Percentiles rank a stretch among this genome's conserved stretches.
These are phyloP conservation scores for Venturia nashicola DNA, from an alignment of 2,329 filamentous ascomycete species.

Conservation along the genomic window DNA sequence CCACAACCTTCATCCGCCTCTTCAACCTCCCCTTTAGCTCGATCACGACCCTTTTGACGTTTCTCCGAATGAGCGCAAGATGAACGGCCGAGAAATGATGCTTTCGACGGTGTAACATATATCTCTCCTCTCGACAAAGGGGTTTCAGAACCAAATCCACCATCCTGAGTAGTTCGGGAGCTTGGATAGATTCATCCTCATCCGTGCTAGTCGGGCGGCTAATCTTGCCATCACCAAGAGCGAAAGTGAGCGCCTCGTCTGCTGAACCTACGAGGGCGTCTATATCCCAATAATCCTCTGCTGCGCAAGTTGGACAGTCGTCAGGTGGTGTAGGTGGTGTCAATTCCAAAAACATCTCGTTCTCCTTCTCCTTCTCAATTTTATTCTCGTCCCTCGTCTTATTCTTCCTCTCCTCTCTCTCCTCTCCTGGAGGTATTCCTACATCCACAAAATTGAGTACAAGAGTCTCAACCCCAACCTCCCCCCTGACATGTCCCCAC, in stretches of 20 bases:
- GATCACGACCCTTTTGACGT: background rate
- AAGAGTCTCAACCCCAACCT: background rate
- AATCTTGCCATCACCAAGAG: background rate
- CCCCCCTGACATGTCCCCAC: constrained; percentile 3
- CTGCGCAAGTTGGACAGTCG: background rate
- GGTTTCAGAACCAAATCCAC: constrained; percentile 6
- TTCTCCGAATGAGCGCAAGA: background rate
- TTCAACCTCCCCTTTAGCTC: background rate
- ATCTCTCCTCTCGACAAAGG: constrained; percentile 4
- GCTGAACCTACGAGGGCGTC: background rate
- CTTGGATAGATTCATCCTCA: background rate
- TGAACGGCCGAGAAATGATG: constrained; percentile 6
- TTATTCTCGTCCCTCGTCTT: too few species aligned
- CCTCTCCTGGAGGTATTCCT: background rate
- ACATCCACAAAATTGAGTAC: background rate
- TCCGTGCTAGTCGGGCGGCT: background rate
- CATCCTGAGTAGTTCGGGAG: background rate
- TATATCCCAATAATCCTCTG: background rate
- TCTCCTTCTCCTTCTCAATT: background rate
- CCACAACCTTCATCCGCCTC: constrained; percentile 3
- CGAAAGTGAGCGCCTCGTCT: background rate
- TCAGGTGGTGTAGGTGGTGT: background rate
- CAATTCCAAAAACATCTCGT: background rate
- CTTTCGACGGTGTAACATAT: background rate
- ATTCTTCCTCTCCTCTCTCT: too few species aligned